Conservation (phyloP, 2,329 filamentous ascomycete species). For the Trichoderma semiorbis region DNA sequence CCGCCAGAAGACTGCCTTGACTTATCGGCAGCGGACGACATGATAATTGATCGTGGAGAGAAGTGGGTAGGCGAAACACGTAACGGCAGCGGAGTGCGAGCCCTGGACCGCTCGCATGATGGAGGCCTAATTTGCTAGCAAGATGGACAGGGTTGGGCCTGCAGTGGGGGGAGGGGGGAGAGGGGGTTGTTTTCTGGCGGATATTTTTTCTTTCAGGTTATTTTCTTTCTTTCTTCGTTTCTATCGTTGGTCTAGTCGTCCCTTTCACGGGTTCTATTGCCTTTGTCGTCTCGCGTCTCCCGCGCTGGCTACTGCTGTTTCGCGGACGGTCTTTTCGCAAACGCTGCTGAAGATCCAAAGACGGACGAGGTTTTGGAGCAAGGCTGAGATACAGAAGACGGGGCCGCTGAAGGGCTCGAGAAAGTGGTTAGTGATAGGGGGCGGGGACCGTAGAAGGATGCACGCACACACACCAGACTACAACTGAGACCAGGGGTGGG, state of each 20-base stretch:
- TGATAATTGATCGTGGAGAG: conserved; percentile 29
- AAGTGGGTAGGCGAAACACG: conserved; percentile 31
- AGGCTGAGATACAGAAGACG: conserved; percentile 16
- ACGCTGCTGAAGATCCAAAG: background rate
- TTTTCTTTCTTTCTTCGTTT: background rate
- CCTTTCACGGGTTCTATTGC: background rate
- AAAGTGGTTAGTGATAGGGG: conserved; percentile 15
- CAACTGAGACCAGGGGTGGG: background rate
- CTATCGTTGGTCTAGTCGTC: background rate
- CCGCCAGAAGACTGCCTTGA: conserved; percentile 72
- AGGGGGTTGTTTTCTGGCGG: background rate
- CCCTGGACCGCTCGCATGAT: conserved; percentile 42
- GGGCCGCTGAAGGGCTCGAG: conserved; percentile 15
- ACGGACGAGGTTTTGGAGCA: background rate
- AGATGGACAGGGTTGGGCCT: conserved; percentile 18
- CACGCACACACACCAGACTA: conserved; percentile 4
- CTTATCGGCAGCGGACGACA: conserved; percentile 71
- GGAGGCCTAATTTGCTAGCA: conserved; percentile 23
- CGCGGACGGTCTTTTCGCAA: background rate
- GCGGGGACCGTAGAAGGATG: conserved; percentile 9
- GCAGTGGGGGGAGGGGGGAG: conserved; percentile 2
- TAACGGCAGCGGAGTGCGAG: conserved; percentile 34
- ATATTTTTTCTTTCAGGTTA: background rate
- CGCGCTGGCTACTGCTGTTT: background rate
- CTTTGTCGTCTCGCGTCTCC: background rate